A percentile compares a stretch with the other conserved stretches of the same genome.
phyloP scores from a whole-genome alignment of 495 filamentous ascomycete genomes.

The Coniosporium apollinis region DNA sequence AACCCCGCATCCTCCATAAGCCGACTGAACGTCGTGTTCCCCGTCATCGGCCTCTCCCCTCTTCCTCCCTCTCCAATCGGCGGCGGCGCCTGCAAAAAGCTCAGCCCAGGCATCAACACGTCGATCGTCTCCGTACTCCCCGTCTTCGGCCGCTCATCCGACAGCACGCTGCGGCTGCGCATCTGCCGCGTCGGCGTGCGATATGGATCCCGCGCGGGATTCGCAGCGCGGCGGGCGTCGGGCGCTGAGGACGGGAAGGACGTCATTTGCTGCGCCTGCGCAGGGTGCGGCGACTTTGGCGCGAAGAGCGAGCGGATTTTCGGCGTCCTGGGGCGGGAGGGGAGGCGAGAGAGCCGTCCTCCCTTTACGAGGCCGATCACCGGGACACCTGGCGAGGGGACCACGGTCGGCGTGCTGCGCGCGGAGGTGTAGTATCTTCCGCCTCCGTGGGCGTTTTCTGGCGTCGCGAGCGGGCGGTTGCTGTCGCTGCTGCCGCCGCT shows the following conservation, averaged over 20 bases:
- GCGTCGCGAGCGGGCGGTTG: slow-evolving; percentile 3
- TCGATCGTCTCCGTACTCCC: slow-evolving; percentile 20
- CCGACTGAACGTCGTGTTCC: slow-evolving; percentile 44
- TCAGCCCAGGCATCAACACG: slow-evolving; percentile 19
- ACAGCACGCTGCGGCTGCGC: slow-evolving; percentile 4
- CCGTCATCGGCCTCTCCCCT: slow-evolving; percentile 20
- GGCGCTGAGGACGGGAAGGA: slow-evolving; percentile 8
- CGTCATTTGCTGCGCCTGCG: slow-evolving; percentile 2
- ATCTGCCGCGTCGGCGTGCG: not conserved
- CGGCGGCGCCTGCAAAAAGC: slow-evolving; percentile 1
- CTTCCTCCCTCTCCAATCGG: slow-evolving; percentile 1
- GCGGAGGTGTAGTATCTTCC: not conserved
- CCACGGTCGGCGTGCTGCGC: not conserved
- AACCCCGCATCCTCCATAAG: slow-evolving; percentile 45
- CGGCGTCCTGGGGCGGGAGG: not conserved
- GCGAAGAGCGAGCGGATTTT: slow-evolving; percentile 6
- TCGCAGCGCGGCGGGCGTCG: slow-evolving; percentile 5
- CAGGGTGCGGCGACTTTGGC: slow-evolving; percentile 3
- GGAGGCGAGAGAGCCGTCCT: not conserved
- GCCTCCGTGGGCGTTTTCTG: not conserved
- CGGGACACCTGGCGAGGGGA: slow-evolving; percentile 3
- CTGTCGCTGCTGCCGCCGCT: slow-evolving; percentile 5
- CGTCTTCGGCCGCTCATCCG: no score
- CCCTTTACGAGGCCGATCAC: not conserved
- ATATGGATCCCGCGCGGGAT: not conserved